Conservation (phyloP, 306 rosid species). For the Hylodesmum podocarpum region DNA sequence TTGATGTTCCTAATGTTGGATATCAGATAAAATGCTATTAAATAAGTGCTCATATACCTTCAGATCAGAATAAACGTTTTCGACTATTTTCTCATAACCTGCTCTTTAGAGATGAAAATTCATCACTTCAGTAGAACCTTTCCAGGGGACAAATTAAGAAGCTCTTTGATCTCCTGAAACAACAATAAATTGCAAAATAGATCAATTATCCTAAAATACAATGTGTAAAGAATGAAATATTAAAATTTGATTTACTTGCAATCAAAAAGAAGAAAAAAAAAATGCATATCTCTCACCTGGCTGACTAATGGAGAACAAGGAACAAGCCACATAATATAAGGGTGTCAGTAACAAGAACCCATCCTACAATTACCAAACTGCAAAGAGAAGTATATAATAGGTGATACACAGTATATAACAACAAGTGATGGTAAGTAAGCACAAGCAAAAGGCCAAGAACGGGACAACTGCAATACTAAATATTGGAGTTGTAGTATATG, state of each 20-base stretch:
- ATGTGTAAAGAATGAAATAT: neutral
- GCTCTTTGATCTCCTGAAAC: conserved; percentile 92
- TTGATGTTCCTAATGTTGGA: too few species aligned
- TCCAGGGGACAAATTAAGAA: conserved; percentile 86
- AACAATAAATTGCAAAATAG: conserved; percentile 19
- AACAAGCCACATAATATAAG: conserved; percentile 78
- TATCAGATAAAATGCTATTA: too few species aligned
- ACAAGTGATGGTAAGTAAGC: conserved; percentile 42
- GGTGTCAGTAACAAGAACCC: conserved; percentile 84
- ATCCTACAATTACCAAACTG: conserved; percentile 89
- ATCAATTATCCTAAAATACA: conserved; percentile 12
- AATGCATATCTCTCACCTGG: conserved; percentile 47
- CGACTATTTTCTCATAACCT: conserved; percentile 76
- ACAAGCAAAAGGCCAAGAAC: conserved; percentile 58
- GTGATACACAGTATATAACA: conserved; percentile 15
- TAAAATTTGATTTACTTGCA: conserved; percentile 1
- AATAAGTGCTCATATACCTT: conserved; percentile 57
- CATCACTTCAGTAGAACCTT: conserved; percentile 91
- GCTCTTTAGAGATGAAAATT: conserved; percentile 92
- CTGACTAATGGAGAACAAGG: conserved; percentile 79
- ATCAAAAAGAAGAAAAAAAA: neutral
- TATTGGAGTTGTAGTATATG: conserved; percentile 59
- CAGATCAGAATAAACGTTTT: conserved; percentile 80
- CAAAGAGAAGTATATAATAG: conserved; percentile 2
- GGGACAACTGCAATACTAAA: conserved; percentile 56